Conservation (phyloP, 352 stramenopile species). For the Phytophthora hybrid region DNA sequence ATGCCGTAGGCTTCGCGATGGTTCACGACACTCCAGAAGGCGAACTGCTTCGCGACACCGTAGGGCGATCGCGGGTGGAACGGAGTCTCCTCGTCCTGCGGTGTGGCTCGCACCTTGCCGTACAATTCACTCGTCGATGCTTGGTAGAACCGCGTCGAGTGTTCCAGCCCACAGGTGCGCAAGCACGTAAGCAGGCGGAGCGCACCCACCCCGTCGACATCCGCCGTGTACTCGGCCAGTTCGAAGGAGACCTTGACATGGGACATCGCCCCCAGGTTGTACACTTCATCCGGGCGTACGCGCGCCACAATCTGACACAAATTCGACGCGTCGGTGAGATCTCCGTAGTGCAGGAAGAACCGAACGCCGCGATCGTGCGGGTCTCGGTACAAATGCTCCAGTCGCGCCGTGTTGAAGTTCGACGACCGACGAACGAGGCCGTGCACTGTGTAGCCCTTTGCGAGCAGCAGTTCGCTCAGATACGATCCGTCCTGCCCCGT, state of each 20-base stretch:
- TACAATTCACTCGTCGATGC: constrained; percentile 99
- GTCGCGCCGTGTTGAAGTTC: constrained; percentile 98
- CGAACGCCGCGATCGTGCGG: constrained; percentile 93
- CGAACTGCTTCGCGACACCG: constrained; percentile 98
- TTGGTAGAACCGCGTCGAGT: constrained; percentile 93
- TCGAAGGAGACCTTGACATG: constrained; percentile 99
- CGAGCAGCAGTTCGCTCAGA: constrained; percentile 96
- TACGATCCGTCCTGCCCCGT: constrained; percentile 99
- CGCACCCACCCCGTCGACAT: constrained; percentile 96
- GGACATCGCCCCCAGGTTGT: constrained; percentile 99
- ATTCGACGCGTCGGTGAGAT: constrained; percentile 98
- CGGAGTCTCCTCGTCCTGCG: constrained; percentile 96
- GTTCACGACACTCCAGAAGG: constrained; percentile 99
- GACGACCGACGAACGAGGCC: constrained; percentile 98
- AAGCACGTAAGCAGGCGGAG: constrained; percentile 98
- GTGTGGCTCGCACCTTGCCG: constrained; percentile 97
- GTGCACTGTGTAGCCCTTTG: constrained; percentile 97
- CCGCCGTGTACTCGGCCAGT: constrained; percentile 99
- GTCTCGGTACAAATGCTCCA: constrained; percentile 98
- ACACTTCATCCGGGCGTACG: constrained; percentile 98
- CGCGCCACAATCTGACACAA: constrained; percentile 96
- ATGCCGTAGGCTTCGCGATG: constrained; percentile 98
- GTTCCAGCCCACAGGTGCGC: constrained; percentile 89
- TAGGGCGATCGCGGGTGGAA: constrained; percentile 99
- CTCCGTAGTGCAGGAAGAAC: constrained; percentile 99